Evolutionary conservation across 176 grass and related monocot genomes (phyloP).

Genomic region (Aegilops tauschii): DNA sequence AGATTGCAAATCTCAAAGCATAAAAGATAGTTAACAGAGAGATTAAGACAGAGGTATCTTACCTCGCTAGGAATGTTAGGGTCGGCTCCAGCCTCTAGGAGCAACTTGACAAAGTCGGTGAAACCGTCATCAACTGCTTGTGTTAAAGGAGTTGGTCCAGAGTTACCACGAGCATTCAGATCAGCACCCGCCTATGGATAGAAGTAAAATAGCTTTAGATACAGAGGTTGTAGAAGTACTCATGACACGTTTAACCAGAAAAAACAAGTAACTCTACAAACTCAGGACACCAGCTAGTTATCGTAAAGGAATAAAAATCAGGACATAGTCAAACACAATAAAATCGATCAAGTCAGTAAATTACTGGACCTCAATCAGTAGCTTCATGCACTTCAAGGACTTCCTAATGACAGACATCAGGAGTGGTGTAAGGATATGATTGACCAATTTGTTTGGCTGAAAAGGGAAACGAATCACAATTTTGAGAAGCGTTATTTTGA

Average conservation of each 20-base stretch:
- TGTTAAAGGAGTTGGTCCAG: conserved; percentile 4
- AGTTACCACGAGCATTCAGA: conserved; percentile 26
- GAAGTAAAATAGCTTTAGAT: background rate
- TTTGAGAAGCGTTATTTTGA: background rate
- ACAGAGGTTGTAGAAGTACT: background rate
- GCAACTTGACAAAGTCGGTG: conserved; percentile 35
- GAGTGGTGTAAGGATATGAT: conserved; percentile 19
- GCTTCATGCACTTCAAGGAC: conserved; percentile 23
- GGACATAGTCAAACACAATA: background rate
- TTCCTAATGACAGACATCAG: background rate
- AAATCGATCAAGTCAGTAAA: background rate
- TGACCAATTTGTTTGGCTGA: conserved; percentile 15
- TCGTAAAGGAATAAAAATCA: background rate
- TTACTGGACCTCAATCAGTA: conserved; percentile 21
- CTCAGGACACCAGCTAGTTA: background rate
- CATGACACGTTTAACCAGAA: background rate
- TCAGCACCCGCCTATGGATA: conserved; percentile 48
- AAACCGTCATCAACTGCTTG: conserved; percentile 14
- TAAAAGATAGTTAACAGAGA: background rate
- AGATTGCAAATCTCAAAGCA: background rate
- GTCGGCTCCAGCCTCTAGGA: conserved; percentile 42
- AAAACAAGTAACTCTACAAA: background rate
- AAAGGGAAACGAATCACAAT: background rate
- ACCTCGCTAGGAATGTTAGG: conserved; percentile 38
- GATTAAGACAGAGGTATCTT: background rate